Base-by-base conservation (phyloP, 768 basidiomycete species). In the Auricularia sp. region DNA sequence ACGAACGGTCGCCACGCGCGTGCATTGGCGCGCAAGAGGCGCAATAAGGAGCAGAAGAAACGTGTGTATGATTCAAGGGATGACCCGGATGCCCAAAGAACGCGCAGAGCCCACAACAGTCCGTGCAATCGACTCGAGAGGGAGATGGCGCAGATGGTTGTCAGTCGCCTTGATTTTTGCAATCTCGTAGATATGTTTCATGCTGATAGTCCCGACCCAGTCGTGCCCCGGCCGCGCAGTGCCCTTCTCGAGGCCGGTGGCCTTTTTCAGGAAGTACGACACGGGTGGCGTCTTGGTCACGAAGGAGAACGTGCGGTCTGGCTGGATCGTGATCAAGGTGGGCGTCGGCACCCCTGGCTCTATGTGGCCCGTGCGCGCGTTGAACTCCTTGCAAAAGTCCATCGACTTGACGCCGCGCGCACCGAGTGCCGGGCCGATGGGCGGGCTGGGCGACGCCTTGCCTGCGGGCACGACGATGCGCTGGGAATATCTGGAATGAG, bases 381-480 rank as follows among this genome's bases (percentile, higher is more conserved):
- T 99, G 80, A 98, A 99, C 75, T 98, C 94, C 76, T 98, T 99
- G 82, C 94, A 97, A 74, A 99, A 99, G 78, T 99, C 97, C 90
- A 98, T 98, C 34, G 94, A 94, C 78, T 97, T 98, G 70, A 99
- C 95, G 70, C 97, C 97, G 72, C 93, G 87, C 68, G 97, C 96
- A 79, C 97, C 97, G 63, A 99, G 85, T 37, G 95, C 96, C 64
- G 96, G 96, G 72, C 96, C 96, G 62, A 99, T 90, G 8, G 96
- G 96, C 65, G 96, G 96, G 45, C 92, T 90, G 18, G 96, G 95
- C 34, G 95, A 89, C 42, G 96, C 96, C 73, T 98, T 98, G 54
- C 93, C 94, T 54, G 96, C 96, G 62, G 87, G 85, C 66, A 98
- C 85, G 62, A 96, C 82, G 65, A 98, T 78, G 67, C 92, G 90